Evolutionary conservation across 495 filamentous ascomycete genomes (phyloP).

Genomic region (Xylaria telfairii): DNA sequence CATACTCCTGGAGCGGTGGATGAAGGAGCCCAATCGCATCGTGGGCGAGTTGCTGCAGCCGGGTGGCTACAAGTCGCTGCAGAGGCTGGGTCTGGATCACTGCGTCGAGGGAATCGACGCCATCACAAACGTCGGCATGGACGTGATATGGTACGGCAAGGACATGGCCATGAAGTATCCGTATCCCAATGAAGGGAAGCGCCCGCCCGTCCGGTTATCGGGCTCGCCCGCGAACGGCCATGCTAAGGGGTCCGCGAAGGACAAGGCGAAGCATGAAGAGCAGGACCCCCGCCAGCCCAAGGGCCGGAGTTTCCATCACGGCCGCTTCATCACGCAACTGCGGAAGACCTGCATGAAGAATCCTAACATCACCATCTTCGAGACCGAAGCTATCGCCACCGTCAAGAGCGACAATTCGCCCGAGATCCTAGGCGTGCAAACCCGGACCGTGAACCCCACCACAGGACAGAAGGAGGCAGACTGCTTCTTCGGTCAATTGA

Average conservation of each 20-base stretch:
- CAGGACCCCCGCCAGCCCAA: constrained; percentile 55
- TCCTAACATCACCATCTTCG: constrained; percentile 74
- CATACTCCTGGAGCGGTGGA: constrained; percentile 83
- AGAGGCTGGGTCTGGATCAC: constrained; percentile 76
- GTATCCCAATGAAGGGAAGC: constrained; percentile 30
- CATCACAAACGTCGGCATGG: constrained; percentile 80
- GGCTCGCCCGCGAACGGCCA: constrained; percentile 16
- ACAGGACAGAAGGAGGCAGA: constrained; percentile 64
- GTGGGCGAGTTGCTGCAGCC: constrained; percentile 96
- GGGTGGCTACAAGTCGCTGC: constrained; percentile 82
- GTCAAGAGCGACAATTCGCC: constrained; percentile 63
- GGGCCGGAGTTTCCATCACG: constrained; percentile 82
- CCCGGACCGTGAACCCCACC: constrained; percentile 59
- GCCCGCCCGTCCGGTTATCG: constrained; percentile 19
- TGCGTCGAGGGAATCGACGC: constrained; percentile 93
- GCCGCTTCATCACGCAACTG: constrained; percentile 79
- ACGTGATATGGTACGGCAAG: constrained; percentile 81
- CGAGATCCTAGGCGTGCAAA: constrained; percentile 78
- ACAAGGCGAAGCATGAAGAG: constrained; percentile 36
- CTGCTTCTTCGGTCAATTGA: constrained; percentile 85
- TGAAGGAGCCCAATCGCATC: constrained; percentile 95
- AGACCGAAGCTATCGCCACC: constrained; percentile 70
- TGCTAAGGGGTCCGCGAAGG: constrained; percentile 27
- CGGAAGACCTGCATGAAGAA: constrained; percentile 69
- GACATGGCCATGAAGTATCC: constrained; percentile 82